Evolutionary conservation across 176 grass and related monocot genomes (phyloP).

Genomic region (Calamus simplicifolius): DNA sequence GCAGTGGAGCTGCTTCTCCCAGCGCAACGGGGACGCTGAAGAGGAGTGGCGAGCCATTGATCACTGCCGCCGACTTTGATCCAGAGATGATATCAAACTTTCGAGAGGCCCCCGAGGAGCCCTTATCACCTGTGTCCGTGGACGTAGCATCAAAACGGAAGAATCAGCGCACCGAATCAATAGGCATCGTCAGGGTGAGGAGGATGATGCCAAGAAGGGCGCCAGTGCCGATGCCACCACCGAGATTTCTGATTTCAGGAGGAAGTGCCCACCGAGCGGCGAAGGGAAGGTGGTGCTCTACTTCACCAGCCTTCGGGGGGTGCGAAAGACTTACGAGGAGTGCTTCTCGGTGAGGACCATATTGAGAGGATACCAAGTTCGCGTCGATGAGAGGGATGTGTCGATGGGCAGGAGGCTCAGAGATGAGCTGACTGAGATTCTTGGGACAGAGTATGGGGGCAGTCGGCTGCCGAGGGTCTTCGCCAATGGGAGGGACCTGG

Average conservation of each 20-base stretch:
- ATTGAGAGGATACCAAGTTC: conserved; percentile 59
- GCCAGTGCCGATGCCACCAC: neutral
- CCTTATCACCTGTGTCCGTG: conserved; percentile 6
- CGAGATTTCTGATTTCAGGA: neutral
- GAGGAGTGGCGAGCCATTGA: too few species aligned
- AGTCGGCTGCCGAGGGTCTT: conserved; percentile 55
- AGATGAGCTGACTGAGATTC: conserved; percentile 49
- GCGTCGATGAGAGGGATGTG: conserved; percentile 86
- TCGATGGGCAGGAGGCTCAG: conserved; percentile 79
- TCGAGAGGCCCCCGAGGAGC: conserved; percentile 28
- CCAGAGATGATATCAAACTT: conserved; percentile 31
- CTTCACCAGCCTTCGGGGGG: conserved; percentile 86
- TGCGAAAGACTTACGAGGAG: conserved; percentile 75
- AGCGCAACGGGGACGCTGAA: neutral
- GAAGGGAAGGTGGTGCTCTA: conserved; percentile 59
- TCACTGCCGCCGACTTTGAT: conserved; percentile 23
- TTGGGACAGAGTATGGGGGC: conserved; percentile 2
- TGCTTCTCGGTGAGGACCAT: conserved; percentile 60
- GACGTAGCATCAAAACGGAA: neutral
- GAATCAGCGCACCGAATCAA: too few species aligned
- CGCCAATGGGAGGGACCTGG: conserved; percentile 45
- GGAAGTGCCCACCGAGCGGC: neutral
- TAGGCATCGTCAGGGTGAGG: neutral
- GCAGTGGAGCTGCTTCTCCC: conserved; percentile 31
- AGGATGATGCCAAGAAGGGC: conserved; percentile 1